Base-by-base conservation (phyloP, 345 rosid species). In the Sisymbrium irio region DNA sequence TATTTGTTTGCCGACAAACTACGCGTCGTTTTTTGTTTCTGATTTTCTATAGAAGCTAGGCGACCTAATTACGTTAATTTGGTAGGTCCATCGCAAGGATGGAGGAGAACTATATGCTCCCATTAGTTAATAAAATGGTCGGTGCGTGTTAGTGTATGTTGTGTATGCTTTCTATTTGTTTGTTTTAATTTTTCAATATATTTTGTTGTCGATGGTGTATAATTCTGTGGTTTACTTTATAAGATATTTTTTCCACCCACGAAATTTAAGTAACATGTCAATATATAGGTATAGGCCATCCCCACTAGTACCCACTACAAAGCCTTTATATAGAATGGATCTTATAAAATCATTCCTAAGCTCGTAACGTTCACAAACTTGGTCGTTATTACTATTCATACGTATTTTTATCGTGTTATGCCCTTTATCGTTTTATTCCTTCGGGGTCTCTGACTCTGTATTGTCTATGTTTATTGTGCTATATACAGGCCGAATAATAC, bases 1-100 rank as follows among this genome's bases (percentile, higher is more conserved):
- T 67, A 50, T 49, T 20, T 15, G 8, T 17, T 58, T 59, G 70
- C 69, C 75, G 70, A 69, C 75, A 69, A 62, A 76, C 60, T 62
- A 54, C 71, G 71, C 36, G 75, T 69, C 42, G 60, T 69, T 69
- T 76, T 67, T 1, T 20, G 17, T 76, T 33, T 69, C 41, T 49
- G 19, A 9, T 9, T 53, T 51, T 17, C 12, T 33, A 42, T 44
- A 35, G 18, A 75, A 61, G 69, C 42, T 61, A 61, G 51, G 42
- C 18, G 45, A 69, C 65, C 45, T 62, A 76, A 53, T 17, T 33
- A 68, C 56, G 57, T 76, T 76, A 49, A 58, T 61, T n/a, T n/a
- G 53, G 67, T 62, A 62, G 67, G 67, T 42, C 67, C 50, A 40
- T 9, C 64, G 32, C 36, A 51, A 67, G 8, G 25, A 54, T 41